These are phyloP conservation scores for Clarireedia paspali DNA, from an alignment of 2,329 filamentous ascomycete species.

Conservation along the genomic window DNA sequence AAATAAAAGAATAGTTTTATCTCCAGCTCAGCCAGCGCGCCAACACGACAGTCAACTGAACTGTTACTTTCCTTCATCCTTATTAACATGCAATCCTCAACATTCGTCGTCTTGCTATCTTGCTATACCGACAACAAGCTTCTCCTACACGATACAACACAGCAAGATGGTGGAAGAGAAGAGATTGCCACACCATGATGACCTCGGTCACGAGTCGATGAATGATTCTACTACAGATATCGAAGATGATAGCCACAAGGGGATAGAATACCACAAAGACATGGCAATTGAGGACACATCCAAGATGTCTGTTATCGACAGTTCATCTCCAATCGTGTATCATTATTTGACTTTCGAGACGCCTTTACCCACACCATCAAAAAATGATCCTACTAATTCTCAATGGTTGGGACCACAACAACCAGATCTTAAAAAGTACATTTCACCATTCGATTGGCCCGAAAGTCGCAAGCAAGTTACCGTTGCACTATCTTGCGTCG, in stretches of 20 bases:
- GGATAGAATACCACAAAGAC: not conserved
- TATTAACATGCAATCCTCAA: too few relatives aligned
- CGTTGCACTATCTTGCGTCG: constrained; percentile 66
- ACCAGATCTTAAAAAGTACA: constrained; percentile 60
- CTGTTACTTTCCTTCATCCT: not conserved
- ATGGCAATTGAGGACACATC: not conserved
- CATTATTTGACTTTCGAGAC: constrained; percentile 29
- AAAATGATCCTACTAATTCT: constrained; percentile 7
- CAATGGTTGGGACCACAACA: constrained; percentile 36
- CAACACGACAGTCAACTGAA: not conserved
- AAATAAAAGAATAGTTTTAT: not conserved
- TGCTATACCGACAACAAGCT: not conserved
- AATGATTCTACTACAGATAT: constrained; percentile 6
- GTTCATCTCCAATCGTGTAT: constrained; percentile 21
- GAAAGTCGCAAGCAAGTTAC: constrained; percentile 59
- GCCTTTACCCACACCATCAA: constrained; percentile 19
- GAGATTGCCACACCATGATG: constrained; percentile 12
- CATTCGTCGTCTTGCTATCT: not conserved
- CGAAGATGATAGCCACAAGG: constrained; percentile 9
- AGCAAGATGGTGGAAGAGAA: constrained; percentile 16
- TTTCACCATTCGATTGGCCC: constrained; percentile 69
- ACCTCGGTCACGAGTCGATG: constrained; percentile 11
- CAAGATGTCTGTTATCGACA: not conserved
- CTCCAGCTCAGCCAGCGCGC: not conserved
- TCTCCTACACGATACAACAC: not conserved